These are phyloP conservation scores for Ceriops zippeliana DNA, from an alignment of 345 rosid species.

Conservation along the genomic window DNA sequence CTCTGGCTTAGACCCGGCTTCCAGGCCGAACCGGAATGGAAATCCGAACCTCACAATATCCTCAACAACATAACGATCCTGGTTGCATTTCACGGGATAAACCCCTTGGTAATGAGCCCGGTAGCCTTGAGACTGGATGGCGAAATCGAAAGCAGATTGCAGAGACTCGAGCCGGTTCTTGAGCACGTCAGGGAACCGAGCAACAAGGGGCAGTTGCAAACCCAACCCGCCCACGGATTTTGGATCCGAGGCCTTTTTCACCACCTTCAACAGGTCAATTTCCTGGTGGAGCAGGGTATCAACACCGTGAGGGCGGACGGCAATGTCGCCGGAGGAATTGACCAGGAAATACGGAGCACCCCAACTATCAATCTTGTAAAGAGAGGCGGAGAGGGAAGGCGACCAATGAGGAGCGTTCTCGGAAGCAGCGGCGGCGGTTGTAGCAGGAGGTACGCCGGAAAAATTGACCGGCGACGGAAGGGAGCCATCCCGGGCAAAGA, in stretches of 20 bases:
- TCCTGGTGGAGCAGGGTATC: conserved; percentile 72
- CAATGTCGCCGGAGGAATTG: conserved; percentile 63
- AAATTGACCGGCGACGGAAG: conserved; percentile 35
- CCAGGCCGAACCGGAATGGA: conserved; percentile 73
- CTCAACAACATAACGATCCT: conserved; percentile 79
- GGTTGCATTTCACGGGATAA: conserved; percentile 94
- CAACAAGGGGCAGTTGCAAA: conserved; percentile 70
- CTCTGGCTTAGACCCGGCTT: conserved; percentile 98
- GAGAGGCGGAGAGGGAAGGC: conserved; percentile 55
- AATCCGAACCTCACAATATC: conserved; percentile 80
- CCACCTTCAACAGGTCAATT: conserved; percentile 70
- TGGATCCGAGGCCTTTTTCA: conserved; percentile 77
- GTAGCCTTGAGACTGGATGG: conserved; percentile 56
- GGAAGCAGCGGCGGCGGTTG: conserved; percentile 21
- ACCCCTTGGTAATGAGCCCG: conserved; percentile 81
- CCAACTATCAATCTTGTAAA: conserved; percentile 75
- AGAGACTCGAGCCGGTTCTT: conserved; percentile 79
- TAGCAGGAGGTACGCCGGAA: conserved; percentile 27
- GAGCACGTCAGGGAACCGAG: conserved; percentile 80
- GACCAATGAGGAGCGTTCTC: conserved; percentile 51
- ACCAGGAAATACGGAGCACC: conserved; percentile 87
- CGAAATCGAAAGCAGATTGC: conserved; percentile 68
- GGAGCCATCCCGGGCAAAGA: conserved; percentile 49
- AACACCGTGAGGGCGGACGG: conserved; percentile 64
- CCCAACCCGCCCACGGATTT: conserved; percentile 74